Base-by-base conservation (phyloP, 2,329 filamentous ascomycete species). In the Fusarium graminum region DNA sequence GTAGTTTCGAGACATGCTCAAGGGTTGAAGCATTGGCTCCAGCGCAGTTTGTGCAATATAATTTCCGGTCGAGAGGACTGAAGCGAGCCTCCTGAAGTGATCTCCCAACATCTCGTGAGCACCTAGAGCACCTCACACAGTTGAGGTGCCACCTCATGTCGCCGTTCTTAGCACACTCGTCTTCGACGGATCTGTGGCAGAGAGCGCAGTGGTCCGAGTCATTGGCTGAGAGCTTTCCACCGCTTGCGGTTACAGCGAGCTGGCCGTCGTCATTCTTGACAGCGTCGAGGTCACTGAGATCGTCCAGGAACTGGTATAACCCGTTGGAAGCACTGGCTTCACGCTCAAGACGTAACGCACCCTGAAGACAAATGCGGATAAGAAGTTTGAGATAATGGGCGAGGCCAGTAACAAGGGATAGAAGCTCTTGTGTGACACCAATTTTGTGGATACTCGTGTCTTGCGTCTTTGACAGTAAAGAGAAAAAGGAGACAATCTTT, bases 401-500 rank as follows among this genome's bases (percentile, higher is more conserved):
- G 50, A 99, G 85, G 34, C 95, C 94, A 38, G 95, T 99, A 52
- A 99, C 95, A 9, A 99, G 85, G 8, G 94, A 97, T n/a, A 99
- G 81, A n/a, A 99, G 85, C 77, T 99, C 95, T 77, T 99, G 95
- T 10, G 95, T 99, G 30, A 99, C 95, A 41, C 95, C 95, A 40
- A 98, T 87, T 76, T 97, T 95, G 58, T 92, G 87, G 36, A 92
- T 89, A n/a, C 91, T 92, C 10, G 90, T 92, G 74, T 97, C 94
- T 75, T 98, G 94, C 2, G 94, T 95, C 77, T 97, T 97, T 7
- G 94, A 97, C 10, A 99, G 84, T 17, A 99, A 83, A 13, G 93
- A 93, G 77, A 99, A 99, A 82, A 99, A 99, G 26, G 94, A 92
- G 7, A 99, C 95, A 53, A 99, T 97, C 79, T 99, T 99, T 80